Base-by-base conservation (phyloP, 1,139 yeast species). In the Fermentozyma sake region DNA sequence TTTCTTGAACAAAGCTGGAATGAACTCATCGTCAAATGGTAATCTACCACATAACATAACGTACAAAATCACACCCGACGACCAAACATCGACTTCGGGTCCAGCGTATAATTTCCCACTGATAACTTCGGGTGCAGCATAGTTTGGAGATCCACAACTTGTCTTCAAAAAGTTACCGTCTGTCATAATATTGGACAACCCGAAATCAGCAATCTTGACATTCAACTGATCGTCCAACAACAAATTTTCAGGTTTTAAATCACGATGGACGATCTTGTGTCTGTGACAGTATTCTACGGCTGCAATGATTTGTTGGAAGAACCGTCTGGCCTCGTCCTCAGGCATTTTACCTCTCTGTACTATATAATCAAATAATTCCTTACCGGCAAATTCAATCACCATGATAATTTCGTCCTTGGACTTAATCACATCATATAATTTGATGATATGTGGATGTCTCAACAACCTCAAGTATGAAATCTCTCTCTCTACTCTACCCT, bases 11-110 rank as follows among this genome's bases (percentile, higher is more conserved):
- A 91, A 67, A 2, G 94, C 95, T 4, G 99, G 99, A 33, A 91
- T 91, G 51, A 89, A 85, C 48, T 91, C 98, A 54, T 91, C 98
- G 57, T 91, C 98, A 56, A 93, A 93, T 8, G 99, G 99, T 42
- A 93, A 71, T 49, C 97, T 72, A 20, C 99, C 97, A 60, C 97
- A 91, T 31, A 91, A 70, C 96, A 91, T 87, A 26, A 93, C 98
- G 47, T 89, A 91, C 35, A 91, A 68, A 31, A 93, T 91, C 27
- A 93, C 97, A 44, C 99, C 98, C 45, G 95, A 83, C 0, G 95
- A 84, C 99, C 99, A 93, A 29, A 93, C 97, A 55, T 93, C 98
- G 27, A 91, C 98, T 58, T 91, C 98, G 3, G 97, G 97, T 4
- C 98, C 98, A 2, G 97, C 98, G 49, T 91, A 91, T 33, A 91